A percentile compares a stretch with the other conserved stretches of the same genome.
phyloP scores from a whole-genome alignment of 2,329 filamentous ascomycete genomes.

The Colletotrichum sp. region DNA sequence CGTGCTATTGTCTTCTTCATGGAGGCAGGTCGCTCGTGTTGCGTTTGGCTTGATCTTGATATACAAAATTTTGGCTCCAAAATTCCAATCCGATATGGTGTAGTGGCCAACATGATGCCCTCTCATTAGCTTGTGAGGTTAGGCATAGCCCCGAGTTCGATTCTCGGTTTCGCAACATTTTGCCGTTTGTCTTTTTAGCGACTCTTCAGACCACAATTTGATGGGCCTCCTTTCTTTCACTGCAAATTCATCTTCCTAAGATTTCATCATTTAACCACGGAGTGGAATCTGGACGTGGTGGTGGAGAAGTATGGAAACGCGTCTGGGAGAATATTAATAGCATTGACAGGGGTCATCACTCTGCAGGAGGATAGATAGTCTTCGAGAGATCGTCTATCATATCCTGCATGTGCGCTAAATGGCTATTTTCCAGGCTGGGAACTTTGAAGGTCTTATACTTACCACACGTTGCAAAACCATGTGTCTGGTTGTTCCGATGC shows the following conservation, averaged over 20 bases:
- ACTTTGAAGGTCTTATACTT: background rate
- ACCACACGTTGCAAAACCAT: background rate
- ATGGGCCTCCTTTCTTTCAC: background rate
- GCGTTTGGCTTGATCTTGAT: fast-evolving
- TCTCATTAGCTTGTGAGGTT: background rate
- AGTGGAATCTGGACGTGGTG: background rate
- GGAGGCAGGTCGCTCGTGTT: background rate
- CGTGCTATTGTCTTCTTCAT: background rate
- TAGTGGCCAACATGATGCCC: conserved; percentile 20
- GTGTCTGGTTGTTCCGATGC: background rate
- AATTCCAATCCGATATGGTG: conserved; percentile 8
- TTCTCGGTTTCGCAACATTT: conserved; percentile 18
- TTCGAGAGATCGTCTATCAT: background rate
- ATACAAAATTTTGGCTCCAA: too few relatives aligned
- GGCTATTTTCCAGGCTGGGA: background rate
- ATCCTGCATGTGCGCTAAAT: background rate
- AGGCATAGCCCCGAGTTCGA: conserved; percentile 22
- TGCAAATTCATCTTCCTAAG: background rate
- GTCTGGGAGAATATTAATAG: background rate
- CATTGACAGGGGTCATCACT: background rate
- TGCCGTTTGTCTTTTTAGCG: background rate
- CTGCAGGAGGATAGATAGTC: background rate
- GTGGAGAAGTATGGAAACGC: background rate
- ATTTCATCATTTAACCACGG: background rate
- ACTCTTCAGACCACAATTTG: background rate